Evolutionary conservation across 495 filamentous ascomycete genomes (phyloP).

Genomic region (Parathielavia hyrcaniae): DNA sequence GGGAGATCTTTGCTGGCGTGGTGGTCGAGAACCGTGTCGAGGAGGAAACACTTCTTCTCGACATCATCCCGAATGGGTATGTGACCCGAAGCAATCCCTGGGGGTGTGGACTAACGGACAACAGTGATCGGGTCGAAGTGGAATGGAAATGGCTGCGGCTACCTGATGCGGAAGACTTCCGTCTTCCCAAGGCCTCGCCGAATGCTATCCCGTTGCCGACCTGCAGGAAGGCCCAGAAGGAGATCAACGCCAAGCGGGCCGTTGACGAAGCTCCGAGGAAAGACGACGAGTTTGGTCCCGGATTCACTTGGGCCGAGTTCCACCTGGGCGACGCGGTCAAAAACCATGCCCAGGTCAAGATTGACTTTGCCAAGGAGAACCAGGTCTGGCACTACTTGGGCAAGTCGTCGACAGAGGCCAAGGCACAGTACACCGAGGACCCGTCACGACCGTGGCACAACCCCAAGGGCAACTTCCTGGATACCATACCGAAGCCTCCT

Average conservation of each 20-base stretch:
- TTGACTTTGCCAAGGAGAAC: slow-evolving; percentile 62
- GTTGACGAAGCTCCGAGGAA: slow-evolving; percentile 57
- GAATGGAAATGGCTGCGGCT: slow-evolving; percentile 73
- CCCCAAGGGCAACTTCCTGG: slow-evolving; percentile 55
- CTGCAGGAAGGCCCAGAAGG: slow-evolving; percentile 48
- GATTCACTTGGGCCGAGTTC: slow-evolving; percentile 77
- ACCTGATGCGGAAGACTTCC: slow-evolving; percentile 57
- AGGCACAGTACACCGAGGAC: slow-evolving; percentile 86
- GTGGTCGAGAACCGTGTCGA: slow-evolving; percentile 79
- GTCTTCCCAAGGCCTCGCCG: slow-evolving; percentile 56
- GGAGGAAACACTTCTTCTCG: slow-evolving; percentile 68
- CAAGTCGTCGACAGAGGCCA: slow-evolving; percentile 80
- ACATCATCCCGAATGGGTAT: slow-evolving; percentile 83
- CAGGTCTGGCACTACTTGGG: slow-evolving; percentile 89
- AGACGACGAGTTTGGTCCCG: slow-evolving; percentile 63
- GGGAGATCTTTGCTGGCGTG: slow-evolving; percentile 84
- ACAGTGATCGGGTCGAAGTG: slow-evolving; percentile 60
- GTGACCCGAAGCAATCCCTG: slow-evolving; percentile 32
- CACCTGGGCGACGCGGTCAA: slow-evolving; percentile 50
- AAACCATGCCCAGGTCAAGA: slow-evolving; percentile 43
- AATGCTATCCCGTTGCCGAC: slow-evolving; percentile 53
- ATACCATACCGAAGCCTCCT: slow-evolving; percentile 51
- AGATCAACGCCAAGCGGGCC: slow-evolving; percentile 51
- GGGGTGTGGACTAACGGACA: slow-evolving; percentile 29
- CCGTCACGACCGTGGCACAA: slow-evolving; percentile 51